Base-by-base conservation (phyloP, 768 basidiomycete species). In the Boletus rubroflammeus region DNA sequence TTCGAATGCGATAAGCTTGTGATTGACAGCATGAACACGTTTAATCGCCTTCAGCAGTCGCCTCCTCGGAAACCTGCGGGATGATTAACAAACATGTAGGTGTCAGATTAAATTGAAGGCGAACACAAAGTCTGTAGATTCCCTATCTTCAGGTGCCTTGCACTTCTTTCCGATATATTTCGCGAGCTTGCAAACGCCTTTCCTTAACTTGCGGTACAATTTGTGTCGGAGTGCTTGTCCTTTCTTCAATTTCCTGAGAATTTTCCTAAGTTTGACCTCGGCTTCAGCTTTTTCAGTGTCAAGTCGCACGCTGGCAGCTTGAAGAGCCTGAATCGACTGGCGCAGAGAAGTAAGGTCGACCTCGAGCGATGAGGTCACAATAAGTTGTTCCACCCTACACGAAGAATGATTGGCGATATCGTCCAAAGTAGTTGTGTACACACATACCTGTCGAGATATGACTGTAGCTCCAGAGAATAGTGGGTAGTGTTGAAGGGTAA, bases 401-500 rank as follows among this genome's bases (percentile, higher is more conserved):
- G 26, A 49, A 47, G 21, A 39, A 31, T 53, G 23, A 31, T 47
- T 19, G 21, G 19, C 5, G 3, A 41, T 25, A 11, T 21, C 15
- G 5, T 38, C 81, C 84, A 31, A 45, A 35, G 32, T 19, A 47
- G 17, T n/a, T 9, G 29, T 26, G 19, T 47, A 29, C 15, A 21
- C 2, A 61, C 80, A 57, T 64, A 88, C 86, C 74, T 76, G 36
- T 77, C 74, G 13, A 87, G 76, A 59, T 90, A 90, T 8, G 76
- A 71, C 41, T 75, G 72, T n/a, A 90, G 74, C 64, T 89, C 85
- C 15, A 81, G 59, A 4, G 86, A 73, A 67, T 91, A 91, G 52
- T 89, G 84, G 1, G 88, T 89, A 19, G 86, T 87, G 64, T 91
- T 90, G 46, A 90, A 67, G 2, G 89, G 89, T 6, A 91, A 63